Evolutionary conservation across 345 rosid species (phyloP).

Genomic region (Theobroma cacao): DNA sequence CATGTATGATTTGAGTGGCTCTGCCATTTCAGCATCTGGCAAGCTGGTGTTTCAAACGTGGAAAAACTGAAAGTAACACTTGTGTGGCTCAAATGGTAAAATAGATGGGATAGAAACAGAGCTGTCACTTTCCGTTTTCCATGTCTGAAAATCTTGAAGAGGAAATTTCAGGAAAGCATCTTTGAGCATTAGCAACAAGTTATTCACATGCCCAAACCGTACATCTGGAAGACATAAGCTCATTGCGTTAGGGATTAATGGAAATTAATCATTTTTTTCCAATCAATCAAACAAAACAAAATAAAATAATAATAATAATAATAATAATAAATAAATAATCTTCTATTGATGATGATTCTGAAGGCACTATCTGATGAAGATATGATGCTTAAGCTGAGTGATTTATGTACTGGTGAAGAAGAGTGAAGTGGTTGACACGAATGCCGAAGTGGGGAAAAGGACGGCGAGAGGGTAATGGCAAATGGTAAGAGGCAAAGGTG

Average conservation of each 20-base stretch:
- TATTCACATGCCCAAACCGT: neutral
- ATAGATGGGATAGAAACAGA: neutral
- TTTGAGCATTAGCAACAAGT: neutral
- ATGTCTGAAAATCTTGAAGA: neutral
- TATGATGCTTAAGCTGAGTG: neutral
- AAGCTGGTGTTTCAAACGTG: neutral
- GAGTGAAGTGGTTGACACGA: constrained; percentile 5
- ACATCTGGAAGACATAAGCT: too few species aligned
- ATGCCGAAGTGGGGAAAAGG: constrained; percentile 13
- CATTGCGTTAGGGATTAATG: too few species aligned
- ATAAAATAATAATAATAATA: too few species aligned
- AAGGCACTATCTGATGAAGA: neutral
- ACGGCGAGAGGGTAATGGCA: neutral
- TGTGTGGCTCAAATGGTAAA: neutral
- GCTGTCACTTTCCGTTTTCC: neutral
- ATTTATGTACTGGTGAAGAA: neutral
- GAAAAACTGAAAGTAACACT: neutral
- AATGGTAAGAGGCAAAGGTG: neutral
- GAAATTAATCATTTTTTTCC: too few species aligned
- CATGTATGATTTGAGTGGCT: neutral
- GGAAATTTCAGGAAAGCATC: neutral
- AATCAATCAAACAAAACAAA: too few species aligned
- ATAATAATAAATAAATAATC: too few species aligned
- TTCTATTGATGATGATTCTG: neutral
- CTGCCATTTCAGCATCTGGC: neutral